phyloP scores from a whole-genome alignment of 1,284 basidiomycete genomes.

The Ceratobasidium papillatum region DNA sequence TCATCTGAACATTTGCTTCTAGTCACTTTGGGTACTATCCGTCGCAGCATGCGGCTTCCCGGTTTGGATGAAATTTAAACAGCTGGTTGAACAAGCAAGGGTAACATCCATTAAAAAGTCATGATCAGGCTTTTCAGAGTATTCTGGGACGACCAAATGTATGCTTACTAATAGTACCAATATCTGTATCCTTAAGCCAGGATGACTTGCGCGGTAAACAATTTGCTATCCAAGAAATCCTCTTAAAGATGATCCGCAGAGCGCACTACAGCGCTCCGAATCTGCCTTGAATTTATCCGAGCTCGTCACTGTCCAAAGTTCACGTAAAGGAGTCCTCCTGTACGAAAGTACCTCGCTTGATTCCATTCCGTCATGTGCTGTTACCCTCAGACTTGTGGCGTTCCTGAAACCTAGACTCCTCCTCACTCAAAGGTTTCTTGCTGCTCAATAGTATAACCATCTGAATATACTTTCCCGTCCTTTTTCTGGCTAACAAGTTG shows the following conservation, averaged over 20 bases:
- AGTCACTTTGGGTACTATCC: slow-evolving; percentile 57
- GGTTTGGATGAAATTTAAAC: slow-evolving; percentile 61
- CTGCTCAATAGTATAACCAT: too few species aligned
- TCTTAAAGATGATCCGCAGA: too few species aligned
- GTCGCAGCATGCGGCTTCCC: slow-evolving; percentile 65
- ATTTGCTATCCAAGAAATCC: too few species aligned
- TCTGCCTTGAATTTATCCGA: too few species aligned
- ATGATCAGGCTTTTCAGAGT: not conserved
- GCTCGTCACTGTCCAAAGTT: too few species aligned
- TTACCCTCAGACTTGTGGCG: slow-evolving; percentile 7
- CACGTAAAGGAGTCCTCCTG: too few species aligned
- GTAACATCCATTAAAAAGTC: slow-evolving; percentile 79
- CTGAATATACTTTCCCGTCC: too few species aligned
- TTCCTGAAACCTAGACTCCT: slow-evolving; percentile 1
- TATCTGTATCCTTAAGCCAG: not conserved
- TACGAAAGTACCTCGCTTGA: not conserved
- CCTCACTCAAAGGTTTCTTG: too few species aligned
- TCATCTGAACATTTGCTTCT: slow-evolving; percentile 39
- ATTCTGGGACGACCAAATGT: not conserved
- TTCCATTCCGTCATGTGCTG: not conserved
- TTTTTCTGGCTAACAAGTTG: too few species aligned
- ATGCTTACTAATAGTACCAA: not conserved
- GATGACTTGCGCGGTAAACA: not conserved
- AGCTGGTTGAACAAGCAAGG: slow-evolving; percentile 67
- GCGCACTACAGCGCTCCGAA: too few species aligned